Percentiles rank a stretch among this genome's conserved stretches.
phyloP scores from a whole-genome alignment of 1,139 yeast genomes.

The Blastobotrys proliferans region DNA sequence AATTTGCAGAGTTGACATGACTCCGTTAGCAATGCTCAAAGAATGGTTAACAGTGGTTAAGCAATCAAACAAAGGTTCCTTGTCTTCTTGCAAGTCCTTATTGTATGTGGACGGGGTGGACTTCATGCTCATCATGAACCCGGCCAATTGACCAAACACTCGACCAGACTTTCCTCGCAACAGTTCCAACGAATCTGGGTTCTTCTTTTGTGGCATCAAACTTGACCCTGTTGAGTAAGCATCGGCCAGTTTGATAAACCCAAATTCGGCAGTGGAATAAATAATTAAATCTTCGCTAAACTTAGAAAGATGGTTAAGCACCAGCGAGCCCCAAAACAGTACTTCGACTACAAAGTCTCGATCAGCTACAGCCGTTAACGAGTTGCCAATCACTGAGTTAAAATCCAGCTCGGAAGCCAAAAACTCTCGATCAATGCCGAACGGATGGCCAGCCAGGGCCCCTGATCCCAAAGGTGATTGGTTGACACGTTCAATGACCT shows the following conservation, averaged over 20 bases:
- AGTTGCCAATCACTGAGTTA: constrained; percentile 84
- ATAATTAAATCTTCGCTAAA: constrained; percentile 92
- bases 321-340: constrained; percentile 94
- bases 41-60: constrained; percentile 90
- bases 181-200: constrained; percentile 92
- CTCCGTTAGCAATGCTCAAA: constrained; percentile 91
- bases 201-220: constrained; percentile 98
- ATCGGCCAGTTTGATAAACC: constrained; percentile 87
- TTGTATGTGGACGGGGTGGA: constrained; percentile 96
- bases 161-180: constrained; percentile 97
- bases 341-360: constrained; percentile 96
- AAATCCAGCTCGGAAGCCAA: constrained; percentile 51
- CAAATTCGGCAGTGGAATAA: constrained; percentile 96
- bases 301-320: constrained; percentile 92
- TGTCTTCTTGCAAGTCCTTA: constrained; percentile 98
- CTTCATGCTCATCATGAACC: constrained; percentile 92
- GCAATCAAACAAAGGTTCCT: constrained; percentile 93
- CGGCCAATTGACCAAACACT: constrained; percentile 90
- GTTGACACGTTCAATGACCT: constrained; percentile 78
- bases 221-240: constrained; percentile 99
- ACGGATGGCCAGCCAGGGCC: constrained; percentile 98
- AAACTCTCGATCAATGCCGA: constrained; percentile 91
- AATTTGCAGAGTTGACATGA: constrained; percentile 75
- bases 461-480: constrained; percentile 93
- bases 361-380: constrained; percentile 91